Evolutionary conservation across 2,329 filamentous ascomycete species (phyloP), one percentile per base, ranked within the genome.

Genomic region (Aspergillus terreus): DNA sequence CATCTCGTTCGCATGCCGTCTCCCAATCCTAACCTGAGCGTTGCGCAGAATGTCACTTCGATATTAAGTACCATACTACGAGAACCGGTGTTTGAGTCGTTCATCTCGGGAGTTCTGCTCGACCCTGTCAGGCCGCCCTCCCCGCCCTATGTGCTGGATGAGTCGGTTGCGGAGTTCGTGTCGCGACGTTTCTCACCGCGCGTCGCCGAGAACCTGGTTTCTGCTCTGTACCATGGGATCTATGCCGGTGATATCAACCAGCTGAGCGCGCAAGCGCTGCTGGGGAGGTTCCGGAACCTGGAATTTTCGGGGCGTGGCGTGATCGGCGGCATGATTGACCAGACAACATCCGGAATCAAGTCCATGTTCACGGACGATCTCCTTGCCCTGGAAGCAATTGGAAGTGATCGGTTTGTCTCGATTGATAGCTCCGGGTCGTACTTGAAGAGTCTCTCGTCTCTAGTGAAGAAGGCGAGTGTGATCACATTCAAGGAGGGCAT

Each of bases 231-330:
- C 48, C 94, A 97, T 70, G 94, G 94, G 40, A 90, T 97, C 52
- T 96, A 95, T 69, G 94, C 92, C 19, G 94, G 94, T 4, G 88
- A 96, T 70, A 83, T 95, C 44, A 84, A 88, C 67, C 80, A 86
- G 65, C 76, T 97, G 46, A 96, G 91, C 69, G 83, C 83, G 44
- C 83, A 83, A 60, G 84, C 82, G 46, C 75, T 88, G 38, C 66
- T 86, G 36, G 72, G 85, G 9, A 59, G 70, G 23, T 51, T 75
- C 0, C 77, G 76, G 64, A 57, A 78, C n/a, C 71, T 79, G 50
- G 81, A 85, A 54, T 30, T 30, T 4, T 30, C 53, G 50, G 14
- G 50, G 44, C 21, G 58, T 14, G 47, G 59, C 6, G 46, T 67
- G 48, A 35, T 58, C 44, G 52, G 51, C 6, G 54, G 58, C 4